Evolutionary conservation across 345 rosid genomes (phyloP), one percentile per base, ranked within the genome.

Genomic region (Draba incana): DNA sequence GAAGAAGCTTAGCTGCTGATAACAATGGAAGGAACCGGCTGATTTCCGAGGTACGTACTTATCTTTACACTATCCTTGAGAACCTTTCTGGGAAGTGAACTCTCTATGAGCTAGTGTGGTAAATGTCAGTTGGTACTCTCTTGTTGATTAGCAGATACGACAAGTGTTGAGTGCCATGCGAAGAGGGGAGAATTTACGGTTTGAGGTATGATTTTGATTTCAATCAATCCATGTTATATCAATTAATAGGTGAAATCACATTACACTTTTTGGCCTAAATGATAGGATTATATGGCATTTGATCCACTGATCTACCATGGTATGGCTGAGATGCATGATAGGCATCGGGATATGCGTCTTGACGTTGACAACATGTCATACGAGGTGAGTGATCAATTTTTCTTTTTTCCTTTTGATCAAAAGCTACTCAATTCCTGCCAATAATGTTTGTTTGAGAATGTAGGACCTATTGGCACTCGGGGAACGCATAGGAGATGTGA

Each of bases 281-380:
- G 30, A 49, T 72, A 92, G 98, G 97, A 92, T 75, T 85, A 84
- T 74, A 81, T 84, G 92, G 77, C 85, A 37, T 86, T 92, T 33
- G 96, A 92, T 77, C 97, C 89, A 14, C 80, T 86, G 65, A 62
- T 86, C 48, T 78, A 78, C 75, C 80, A 85, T 65, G 89, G 97
- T 49, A 75, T 85, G 77, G 90, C 88, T 4, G 92, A 93, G 79
- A 66, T 84, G 67, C 94, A 88, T 65, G 98, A 93, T 78, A 81
- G 93, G 77, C 94, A 93, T 58, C 83, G 92, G 65, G 96, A 88
- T 64, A 83, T 90, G 98, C 95, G 97, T 45, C 93, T 92, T 38
- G 98, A 92, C 42, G 97, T 90, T 66, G 98, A 92, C 77, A 88
- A 88, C 82, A 92, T 92, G 98, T 85, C 98, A 8, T 90, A 92